phyloP scores from a whole-genome alignment of 129 eudicot species.

The Escallonia herrerae region DNA sequence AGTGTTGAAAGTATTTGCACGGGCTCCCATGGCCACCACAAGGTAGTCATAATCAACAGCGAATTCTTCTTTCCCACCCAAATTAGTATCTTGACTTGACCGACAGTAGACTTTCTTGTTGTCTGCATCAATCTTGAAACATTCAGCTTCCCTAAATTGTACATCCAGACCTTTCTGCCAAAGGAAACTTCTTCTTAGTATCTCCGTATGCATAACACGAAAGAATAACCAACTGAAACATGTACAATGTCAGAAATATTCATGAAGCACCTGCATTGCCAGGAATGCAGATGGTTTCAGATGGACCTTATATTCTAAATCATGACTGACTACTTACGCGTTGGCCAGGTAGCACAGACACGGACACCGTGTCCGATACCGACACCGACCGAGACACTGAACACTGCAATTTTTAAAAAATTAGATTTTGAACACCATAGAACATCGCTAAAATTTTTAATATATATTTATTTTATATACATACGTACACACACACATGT shows the following conservation, averaged over 20 bases:
- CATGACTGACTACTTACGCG: too few relatives aligned
- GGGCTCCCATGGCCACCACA: constrained; percentile 74
- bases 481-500: too few relatives aligned
- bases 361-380: too few relatives aligned
- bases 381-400: too few relatives aligned
- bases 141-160: constrained; percentile 75
- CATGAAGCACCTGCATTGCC: too few relatives aligned
- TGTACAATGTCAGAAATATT: neutral
- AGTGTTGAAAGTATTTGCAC: constrained; percentile 68
- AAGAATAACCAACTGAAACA: neutral
- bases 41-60: constrained; percentile 69
- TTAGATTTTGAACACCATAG: too few relatives aligned
- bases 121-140: constrained; percentile 62
- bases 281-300: too few relatives aligned
- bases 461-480: too few relatives aligned
- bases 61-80: constrained; percentile 55
- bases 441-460: too few relatives aligned
- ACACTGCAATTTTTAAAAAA: too few relatives aligned
- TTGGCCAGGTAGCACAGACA: too few relatives aligned
- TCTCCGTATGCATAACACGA: neutral
- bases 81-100: constrained; percentile 25
- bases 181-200: constrained; percentile 4
- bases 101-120: constrained; percentile 59
- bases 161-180: constrained; percentile 48
- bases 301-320: too few relatives aligned